Evolutionary conservation across 805 yeast genomes (phyloP).

Genomic region (Jamesozyma piceae): DNA sequence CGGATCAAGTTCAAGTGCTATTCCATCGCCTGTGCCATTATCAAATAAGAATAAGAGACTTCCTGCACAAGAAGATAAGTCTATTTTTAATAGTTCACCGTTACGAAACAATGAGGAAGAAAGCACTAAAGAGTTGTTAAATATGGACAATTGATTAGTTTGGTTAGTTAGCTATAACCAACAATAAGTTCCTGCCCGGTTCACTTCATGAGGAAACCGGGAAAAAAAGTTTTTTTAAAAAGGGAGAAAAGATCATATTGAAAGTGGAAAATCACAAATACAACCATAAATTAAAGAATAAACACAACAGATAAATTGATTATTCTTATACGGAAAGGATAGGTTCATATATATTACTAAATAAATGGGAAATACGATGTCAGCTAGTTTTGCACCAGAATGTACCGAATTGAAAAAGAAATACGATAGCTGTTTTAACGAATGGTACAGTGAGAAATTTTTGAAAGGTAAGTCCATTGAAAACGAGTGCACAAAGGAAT

Average conservation of each 20-base stretch:
- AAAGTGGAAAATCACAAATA: no score
- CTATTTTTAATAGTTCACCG: conserved; percentile 5
- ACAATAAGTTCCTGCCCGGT: no score
- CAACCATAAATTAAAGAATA: no score
- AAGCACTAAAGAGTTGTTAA: conserved; percentile 13
- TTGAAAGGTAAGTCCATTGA: conserved; percentile 45
- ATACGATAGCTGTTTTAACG: conserved; percentile 88
- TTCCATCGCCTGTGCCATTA: conserved; percentile 18
- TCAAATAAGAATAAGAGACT: neutral
- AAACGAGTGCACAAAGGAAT: conserved; percentile 84
- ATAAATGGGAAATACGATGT: conserved; percentile 64
- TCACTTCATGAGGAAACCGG: no score
- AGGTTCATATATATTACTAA: no score
- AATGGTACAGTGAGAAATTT: conserved; percentile 87
- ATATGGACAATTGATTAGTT: neutral
- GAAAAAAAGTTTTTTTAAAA: no score
- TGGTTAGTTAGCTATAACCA: no score
- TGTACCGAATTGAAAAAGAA: conserved; percentile 78
- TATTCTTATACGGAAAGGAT: no score
- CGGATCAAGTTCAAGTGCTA: conserved; percentile 26
- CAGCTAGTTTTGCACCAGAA: conserved; percentile 92
- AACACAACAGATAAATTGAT: no score
- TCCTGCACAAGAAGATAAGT: neutral
- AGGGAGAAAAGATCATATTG: no score
- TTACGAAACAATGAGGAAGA: conserved; percentile 10